Evolutionary conservation across 2,329 filamentous ascomycete genomes (phyloP).

Genomic region (Thelonectria olida): DNA sequence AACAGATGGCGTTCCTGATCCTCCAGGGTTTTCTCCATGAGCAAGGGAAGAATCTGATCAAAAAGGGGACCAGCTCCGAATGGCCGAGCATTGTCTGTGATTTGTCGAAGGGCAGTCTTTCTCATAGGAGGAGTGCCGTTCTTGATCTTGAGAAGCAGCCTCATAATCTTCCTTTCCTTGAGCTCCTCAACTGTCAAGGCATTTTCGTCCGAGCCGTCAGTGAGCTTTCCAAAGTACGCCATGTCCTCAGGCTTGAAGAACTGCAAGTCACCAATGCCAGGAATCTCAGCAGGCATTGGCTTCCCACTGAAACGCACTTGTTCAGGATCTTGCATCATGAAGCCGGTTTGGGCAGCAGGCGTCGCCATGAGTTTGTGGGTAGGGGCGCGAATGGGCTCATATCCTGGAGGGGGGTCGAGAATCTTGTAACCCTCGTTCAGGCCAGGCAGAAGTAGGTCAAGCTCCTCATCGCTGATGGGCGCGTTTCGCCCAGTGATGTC

Average conservation of each 20-base stretch:
- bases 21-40: constrained; percentile 98
- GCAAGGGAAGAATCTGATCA: constrained; percentile 93
- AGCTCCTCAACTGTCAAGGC: constrained; percentile 91
- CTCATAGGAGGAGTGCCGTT: constrained; percentile 98
- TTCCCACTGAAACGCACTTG: constrained; percentile 85
- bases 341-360: constrained; percentile 80
- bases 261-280: constrained; percentile 92
- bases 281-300: constrained; percentile 93
- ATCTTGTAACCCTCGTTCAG: constrained; percentile 93
- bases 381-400: constrained; percentile 82
- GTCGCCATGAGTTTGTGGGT: constrained; percentile 80
- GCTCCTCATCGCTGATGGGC: constrained; percentile 89
- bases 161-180: constrained; percentile 99
- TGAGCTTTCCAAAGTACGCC: constrained; percentile 97
- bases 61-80: constrained; percentile 95
- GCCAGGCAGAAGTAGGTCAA: constrained; percentile 88
- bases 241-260: constrained; percentile 99
- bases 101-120: constrained; percentile 95
- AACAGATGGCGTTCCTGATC: constrained; percentile 98
- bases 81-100: constrained; percentile 96
- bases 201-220: constrained; percentile 93
- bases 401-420: constrained; percentile 88
- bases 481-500: constrained; percentile 84
- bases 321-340: constrained; percentile 97
- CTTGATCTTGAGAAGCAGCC: constrained; percentile 95